Evolutionary conservation across 2,329 filamentous ascomycete species (phyloP), one percentile per base, ranked within the genome.

Genomic region (Sporothrix schenckii): DNA sequence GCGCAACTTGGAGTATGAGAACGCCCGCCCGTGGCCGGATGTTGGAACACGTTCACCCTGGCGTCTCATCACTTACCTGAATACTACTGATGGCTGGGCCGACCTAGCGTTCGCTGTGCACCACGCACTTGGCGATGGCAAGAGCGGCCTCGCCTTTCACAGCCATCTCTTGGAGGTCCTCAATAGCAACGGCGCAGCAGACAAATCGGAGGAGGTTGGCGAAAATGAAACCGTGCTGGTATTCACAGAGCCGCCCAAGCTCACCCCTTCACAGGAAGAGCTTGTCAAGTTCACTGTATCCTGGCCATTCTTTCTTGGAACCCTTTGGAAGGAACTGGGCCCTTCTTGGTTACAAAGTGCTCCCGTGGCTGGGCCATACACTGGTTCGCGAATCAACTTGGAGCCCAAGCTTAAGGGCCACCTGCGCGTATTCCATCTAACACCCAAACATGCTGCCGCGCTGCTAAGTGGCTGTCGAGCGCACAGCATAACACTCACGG

Each of bases 41-140:
- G 72, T 83, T 1, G 78, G 77, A 3, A 76, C 73, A 0, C 78
- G 76, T 0, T 81, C 85, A 0, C 82, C 83, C 0, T 88, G 85
- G 86, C 82, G 80, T 53, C 69, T 86, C 14, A 76, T 80, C 2
- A 78, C 84, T 56, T 75, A 82, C 27, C 74, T 77, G 39, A 71
- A 74, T 1, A 69, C 72, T 2, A 39, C 65, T 0, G 61, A 75
- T 4, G 74, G 77, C 6, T 74, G 81, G 47, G 54, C 77, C 39
- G 81, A 86, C 65, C 71, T 86, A 14, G 72, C 82, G 6, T 85
- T 87, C 72, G 79, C 80, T 5, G 85, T 79, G 47, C 86, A 88
- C 72, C 86, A 88, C 73, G 79, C 81, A 0, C 77, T 88, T 21
- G 80, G 81, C 30, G 87, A 88, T 72, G 87, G 87, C 1, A 78